Conservation (phyloP, 495 filamentous ascomycete species). For the Neurospora hispaniola region DNA sequence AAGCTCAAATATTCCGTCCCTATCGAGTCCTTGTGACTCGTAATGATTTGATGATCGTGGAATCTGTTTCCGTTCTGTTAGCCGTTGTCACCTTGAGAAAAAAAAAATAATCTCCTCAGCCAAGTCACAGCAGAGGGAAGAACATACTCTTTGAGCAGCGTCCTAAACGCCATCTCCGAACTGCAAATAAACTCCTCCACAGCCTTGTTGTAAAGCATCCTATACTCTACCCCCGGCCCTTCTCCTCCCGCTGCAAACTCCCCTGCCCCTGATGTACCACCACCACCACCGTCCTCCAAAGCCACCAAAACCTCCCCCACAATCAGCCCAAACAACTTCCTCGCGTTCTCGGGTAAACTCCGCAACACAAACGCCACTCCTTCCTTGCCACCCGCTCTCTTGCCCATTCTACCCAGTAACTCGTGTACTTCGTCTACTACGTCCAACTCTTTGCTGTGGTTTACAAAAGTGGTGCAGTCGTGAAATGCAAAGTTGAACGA, state of each 20-base stretch:
- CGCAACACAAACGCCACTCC: conserved; percentile 86
- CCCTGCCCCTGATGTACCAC: conserved; percentile 4
- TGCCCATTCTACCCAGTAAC: conserved; percentile 73
- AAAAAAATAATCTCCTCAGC: no score
- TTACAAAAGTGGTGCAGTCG: conserved; percentile 78
- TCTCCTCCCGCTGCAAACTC: conserved; percentile 4
- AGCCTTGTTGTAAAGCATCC: conserved; percentile 84
- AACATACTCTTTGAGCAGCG: conserved; percentile 78
- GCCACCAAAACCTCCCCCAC: conserved; percentile 74
- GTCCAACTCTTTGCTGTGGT: conserved; percentile 47
- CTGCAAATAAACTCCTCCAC: conserved; percentile 95
- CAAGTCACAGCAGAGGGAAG: background rate
- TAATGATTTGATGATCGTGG: conserved; percentile 95
- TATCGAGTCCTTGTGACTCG: conserved; percentile 68
- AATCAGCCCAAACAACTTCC: conserved; percentile 71
- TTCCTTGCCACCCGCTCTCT: conserved; percentile 76
- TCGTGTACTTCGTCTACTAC: conserved; percentile 81
- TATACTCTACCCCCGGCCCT: conserved; percentile 67
- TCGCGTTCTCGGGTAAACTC: conserved; percentile 83
- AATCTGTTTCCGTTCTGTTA: conserved; percentile 44
- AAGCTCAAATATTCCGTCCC: conserved; percentile 79
- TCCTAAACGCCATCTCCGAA: conserved; percentile 90
- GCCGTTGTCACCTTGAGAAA: background rate
- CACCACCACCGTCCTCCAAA: conserved; percentile 41
- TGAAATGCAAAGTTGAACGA: conserved; percentile 83